These are phyloP conservation scores for Saturnispora gosingensis DNA, from an alignment of 805 yeast genomes.

Conservation along the genomic window DNA sequence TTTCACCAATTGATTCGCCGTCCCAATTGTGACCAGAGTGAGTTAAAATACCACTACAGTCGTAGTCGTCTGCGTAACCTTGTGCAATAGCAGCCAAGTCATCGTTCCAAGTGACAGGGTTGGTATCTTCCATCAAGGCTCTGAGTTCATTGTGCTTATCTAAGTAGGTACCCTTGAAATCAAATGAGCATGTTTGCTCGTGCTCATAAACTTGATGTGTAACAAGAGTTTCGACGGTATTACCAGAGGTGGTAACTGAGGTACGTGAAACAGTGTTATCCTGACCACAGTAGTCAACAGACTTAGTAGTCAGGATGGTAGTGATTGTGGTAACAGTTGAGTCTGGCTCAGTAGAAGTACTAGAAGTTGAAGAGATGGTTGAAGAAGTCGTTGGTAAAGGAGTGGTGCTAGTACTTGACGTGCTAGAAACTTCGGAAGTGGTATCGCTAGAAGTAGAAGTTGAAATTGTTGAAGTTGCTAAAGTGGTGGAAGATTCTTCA, in stretches of 20 bases:
- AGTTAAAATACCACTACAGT: constrained; percentile 45
- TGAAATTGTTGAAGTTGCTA: constrained; percentile 6
- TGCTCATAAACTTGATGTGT: constrained; percentile 4
- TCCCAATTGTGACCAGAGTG: constrained; percentile 50
- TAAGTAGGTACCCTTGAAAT: constrained; percentile 39
- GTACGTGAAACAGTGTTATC: constrained; percentile 2
- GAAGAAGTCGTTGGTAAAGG: constrained; percentile 14
- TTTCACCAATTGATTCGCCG: constrained; percentile 55
- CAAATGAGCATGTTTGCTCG: constrained; percentile 10
- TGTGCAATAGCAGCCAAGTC: constrained; percentile 47
- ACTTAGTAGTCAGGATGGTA: constrained; percentile 11
- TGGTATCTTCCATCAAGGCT: constrained; percentile 39
- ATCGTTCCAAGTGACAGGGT: constrained; percentile 45
- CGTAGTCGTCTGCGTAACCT: constrained; percentile 43
- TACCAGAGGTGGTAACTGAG: not conserved
- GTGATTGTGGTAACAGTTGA: constrained; percentile 4
- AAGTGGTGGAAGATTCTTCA: constrained; percentile 9
- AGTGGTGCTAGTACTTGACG: constrained; percentile 13
- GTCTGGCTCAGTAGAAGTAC: constrained; percentile 17
- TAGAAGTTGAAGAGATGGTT: not conserved
- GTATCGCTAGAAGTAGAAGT: constrained; percentile 4
- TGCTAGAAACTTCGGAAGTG: not conserved
- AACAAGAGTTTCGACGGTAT: not conserved
- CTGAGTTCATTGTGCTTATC: constrained; percentile 54
- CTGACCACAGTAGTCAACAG: constrained; percentile 8